phyloP scores from a whole-genome alignment of 768 basidiomycete genomes.

The Boletus fagicola region DNA sequence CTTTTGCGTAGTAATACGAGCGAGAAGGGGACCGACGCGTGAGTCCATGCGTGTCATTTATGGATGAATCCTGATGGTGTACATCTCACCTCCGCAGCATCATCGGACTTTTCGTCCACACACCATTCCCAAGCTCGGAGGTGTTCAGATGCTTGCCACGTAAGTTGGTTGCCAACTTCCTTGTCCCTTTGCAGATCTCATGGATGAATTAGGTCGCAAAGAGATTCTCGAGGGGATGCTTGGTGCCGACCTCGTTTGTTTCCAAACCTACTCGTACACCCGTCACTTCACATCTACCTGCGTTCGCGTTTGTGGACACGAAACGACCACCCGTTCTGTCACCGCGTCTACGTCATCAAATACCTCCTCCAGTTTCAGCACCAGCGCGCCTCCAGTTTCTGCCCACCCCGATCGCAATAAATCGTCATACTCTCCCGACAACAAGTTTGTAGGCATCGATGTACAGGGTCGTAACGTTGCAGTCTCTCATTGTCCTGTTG shows the following conservation, averaged over 20 bases:
- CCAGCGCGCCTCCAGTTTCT: background rate
- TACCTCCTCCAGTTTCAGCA: constrained; percentile 7
- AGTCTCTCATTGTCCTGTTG: constrained; percentile 91
- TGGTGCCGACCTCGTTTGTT: constrained; percentile 92
- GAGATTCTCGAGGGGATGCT: constrained; percentile 98
- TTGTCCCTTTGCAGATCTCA: constrained; percentile 1
- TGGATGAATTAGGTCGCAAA: constrained; percentile 58
- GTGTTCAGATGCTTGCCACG: constrained; percentile 92
- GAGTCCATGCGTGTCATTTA: background rate
- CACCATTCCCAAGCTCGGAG: constrained; percentile 95
- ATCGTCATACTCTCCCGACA: constrained; percentile 3
- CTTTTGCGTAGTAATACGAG: constrained; percentile 68
- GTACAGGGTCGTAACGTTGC: constrained; percentile 81
- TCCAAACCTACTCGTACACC: constrained; percentile 96
- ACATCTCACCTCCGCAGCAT: constrained; percentile 33
- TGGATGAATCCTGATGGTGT: background rate
- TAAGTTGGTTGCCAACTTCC: constrained; percentile 37
- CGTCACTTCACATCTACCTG: constrained; percentile 95
- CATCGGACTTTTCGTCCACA: constrained; percentile 94
- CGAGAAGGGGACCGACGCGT: constrained; percentile 30
- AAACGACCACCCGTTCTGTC: constrained; percentile 49
- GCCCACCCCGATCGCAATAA: constrained; percentile 8
- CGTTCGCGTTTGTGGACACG: constrained; percentile 94
- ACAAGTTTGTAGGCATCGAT: constrained; percentile 57
- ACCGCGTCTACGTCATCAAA: background rate